These are phyloP conservation scores for Yamadazyma siamensis DNA, from an alignment of 1,139 yeast species.

Conservation along the genomic window DNA sequence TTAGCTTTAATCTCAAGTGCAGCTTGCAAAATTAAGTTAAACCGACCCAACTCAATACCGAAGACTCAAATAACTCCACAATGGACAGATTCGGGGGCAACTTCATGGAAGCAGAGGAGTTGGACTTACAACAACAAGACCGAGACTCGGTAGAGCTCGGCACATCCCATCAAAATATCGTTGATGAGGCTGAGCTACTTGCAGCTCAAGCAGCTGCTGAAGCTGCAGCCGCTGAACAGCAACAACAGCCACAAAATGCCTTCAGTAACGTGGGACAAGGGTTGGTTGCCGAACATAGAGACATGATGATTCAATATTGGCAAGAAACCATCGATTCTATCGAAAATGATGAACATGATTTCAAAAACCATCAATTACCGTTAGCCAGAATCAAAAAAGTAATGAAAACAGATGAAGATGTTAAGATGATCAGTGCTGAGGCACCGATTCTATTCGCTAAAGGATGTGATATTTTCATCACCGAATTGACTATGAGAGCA, in stretches of 20 bases:
- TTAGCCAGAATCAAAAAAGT: constrained; percentile 92
- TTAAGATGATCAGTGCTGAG: constrained; percentile 95
- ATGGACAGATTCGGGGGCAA: constrained; percentile 14
- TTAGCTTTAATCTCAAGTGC: no score
- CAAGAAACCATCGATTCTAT: constrained; percentile 90
- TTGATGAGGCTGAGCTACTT: constrained; percentile 33
- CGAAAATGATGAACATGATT: constrained; percentile 87
- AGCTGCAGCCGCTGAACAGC: constrained; percentile 47
- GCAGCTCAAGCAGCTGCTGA: constrained; percentile 51
- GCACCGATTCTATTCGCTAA: constrained; percentile 96
- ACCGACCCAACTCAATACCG: no score
- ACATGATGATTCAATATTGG: constrained; percentile 94
- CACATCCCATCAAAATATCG: constrained; percentile 21
- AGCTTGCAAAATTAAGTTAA: no score
- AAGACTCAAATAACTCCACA: background rate
- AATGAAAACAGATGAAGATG: constrained; percentile 98
- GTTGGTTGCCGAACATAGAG: constrained; percentile 73
- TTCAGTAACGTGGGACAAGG: constrained; percentile 96
- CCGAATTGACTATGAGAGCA: constrained; percentile 96
- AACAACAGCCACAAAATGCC: constrained; percentile 58
- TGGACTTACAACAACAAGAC: constrained; percentile 8
- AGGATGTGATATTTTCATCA: constrained; percentile 94
- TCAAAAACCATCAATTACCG: constrained; percentile 91
- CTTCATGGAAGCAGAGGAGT: constrained; percentile 13
- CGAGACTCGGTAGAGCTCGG: constrained; percentile 9